phyloP scores from a whole-genome alignment of 2,329 filamentous ascomycete genomes.

The Cladosporium cucumerinum region DNA sequence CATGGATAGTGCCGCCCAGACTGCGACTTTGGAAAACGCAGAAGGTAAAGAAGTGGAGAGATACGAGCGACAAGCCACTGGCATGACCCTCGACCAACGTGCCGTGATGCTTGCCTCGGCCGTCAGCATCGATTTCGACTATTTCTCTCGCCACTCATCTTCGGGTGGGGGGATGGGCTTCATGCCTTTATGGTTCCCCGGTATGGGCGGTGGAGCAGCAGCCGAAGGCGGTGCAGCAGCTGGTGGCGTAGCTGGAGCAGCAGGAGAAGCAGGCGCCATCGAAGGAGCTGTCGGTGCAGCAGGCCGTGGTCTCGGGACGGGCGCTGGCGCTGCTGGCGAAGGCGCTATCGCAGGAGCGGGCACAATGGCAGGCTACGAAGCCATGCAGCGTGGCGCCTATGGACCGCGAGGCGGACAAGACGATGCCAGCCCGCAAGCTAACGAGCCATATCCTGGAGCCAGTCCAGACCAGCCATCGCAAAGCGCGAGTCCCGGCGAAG shows the following conservation, averaged over 20 bases:
- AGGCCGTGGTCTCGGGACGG: constrained; percentile 28
- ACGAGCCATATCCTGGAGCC: constrained; percentile 29
- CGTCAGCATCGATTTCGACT: constrained; percentile 64
- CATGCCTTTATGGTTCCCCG: constrained; percentile 53
- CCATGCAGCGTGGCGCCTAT: constrained; percentile 54
- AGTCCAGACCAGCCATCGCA: constrained; percentile 13
- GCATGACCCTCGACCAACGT: constrained; percentile 64
- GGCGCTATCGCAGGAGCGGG: constrained; percentile 50
- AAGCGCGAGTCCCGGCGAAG: constrained; percentile 17
- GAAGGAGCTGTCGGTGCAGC: constrained; percentile 38
- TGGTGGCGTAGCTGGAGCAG: constrained; percentile 29
- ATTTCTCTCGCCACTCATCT: constrained; percentile 60
- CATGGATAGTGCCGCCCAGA: constrained; percentile 58
- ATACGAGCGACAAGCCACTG: constrained; percentile 35
- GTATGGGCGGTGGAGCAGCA: constrained; percentile 26
- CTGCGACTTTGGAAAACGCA: constrained; percentile 28
- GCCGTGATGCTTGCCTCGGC: constrained; percentile 65
- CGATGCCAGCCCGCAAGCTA: constrained; percentile 33
- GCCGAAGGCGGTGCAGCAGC: constrained; percentile 34
- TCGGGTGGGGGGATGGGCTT: constrained; percentile 44
- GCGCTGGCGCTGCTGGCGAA: constrained; percentile 41
- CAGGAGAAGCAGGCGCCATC: constrained; percentile 28
- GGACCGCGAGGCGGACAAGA: constrained; percentile 30
- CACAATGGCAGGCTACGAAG: constrained; percentile 61
- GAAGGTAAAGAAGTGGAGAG: constrained; percentile 27